Percentiles rank a stretch among this genome's conserved stretches.
These are phyloP conservation scores for Aureobasidium sp. DNA, from an alignment of 2,329 filamentous ascomycete species.

Conservation along the genomic window DNA sequence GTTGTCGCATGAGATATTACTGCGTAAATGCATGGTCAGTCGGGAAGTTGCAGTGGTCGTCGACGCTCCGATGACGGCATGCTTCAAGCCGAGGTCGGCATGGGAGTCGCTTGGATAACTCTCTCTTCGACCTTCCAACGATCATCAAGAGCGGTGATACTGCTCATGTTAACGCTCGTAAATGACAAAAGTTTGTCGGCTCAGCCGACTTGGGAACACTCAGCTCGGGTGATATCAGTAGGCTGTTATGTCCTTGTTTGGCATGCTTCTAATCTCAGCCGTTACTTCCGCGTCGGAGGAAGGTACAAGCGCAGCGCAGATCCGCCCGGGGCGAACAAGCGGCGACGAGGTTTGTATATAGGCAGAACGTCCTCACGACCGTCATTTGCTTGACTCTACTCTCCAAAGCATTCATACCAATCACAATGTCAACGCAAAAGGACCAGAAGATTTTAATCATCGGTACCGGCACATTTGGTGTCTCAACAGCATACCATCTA, in stretches of 20 bases:
- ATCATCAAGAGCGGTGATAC: not conserved
- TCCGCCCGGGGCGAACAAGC: not conserved
- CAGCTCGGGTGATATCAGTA: not conserved
- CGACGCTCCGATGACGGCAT: not conserved
- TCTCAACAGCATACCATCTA: constrained; percentile 13
- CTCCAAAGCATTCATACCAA: not conserved
- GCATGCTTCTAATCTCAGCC: not conserved
- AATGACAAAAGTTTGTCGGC: no score
- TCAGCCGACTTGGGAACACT: no score
- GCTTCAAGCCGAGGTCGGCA: not conserved
- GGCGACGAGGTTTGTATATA: constrained; percentile 8
- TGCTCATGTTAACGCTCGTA: not conserved
- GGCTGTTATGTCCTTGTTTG: not conserved
- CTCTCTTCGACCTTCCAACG: not conserved
- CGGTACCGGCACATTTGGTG: constrained; percentile 38
- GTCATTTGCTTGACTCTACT: not conserved
- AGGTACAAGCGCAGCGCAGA: constrained; percentile 11
- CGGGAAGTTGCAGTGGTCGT: not conserved
- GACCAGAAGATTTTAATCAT: constrained; percentile 45
- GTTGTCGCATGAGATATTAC: no score
- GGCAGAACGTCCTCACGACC: not conserved
- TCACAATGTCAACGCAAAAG: not conserved
- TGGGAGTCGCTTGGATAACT: no score
- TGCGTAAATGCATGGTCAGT: no score
- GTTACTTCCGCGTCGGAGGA: not conserved